A percentile compares a stretch with the other conserved stretches of the same genome.
These are phyloP conservation scores for Hemileccinum impolitum DNA, from an alignment of 768 basidiomycete species.

Conservation along the genomic window DNA sequence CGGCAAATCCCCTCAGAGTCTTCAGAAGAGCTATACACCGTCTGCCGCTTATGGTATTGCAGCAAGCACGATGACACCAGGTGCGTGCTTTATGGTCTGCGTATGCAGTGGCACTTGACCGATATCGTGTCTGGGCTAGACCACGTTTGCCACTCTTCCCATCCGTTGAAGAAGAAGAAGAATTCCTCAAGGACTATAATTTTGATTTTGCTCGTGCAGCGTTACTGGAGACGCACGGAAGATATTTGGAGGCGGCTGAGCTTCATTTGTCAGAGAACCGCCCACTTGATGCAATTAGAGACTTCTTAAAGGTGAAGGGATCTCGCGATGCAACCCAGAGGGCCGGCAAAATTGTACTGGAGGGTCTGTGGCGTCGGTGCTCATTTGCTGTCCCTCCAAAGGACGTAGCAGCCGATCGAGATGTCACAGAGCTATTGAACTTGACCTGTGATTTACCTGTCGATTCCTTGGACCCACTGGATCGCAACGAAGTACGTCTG, in stretches of 20 bases:
- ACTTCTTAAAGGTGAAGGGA: slow-evolving; percentile 37
- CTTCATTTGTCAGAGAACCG: slow-evolving; percentile 49
- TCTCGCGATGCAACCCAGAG: slow-evolving; percentile 27
- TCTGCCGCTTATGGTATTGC: slow-evolving; percentile 47
- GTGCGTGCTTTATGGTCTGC: slow-evolving; percentile 2
- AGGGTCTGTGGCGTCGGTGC: slow-evolving; percentile 43
- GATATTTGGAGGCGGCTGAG: slow-evolving; percentile 48
- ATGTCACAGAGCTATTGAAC: slow-evolving; percentile 23
- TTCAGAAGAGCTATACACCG: slow-evolving; percentile 37
- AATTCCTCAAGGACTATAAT: slow-evolving; percentile 53
- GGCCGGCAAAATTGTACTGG: slow-evolving; percentile 40
- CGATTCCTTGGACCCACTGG: slow-evolving; percentile 3
- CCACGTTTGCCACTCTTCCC: slow-evolving; percentile 47
- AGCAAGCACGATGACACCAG: slow-evolving; percentile 24
- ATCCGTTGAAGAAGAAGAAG: slow-evolving; percentile 48
- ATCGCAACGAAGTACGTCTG: slow-evolving; percentile 12
- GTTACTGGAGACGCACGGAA: slow-evolving; percentile 41
- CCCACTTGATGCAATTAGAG: slow-evolving; percentile 42
- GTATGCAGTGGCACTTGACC: neutral
- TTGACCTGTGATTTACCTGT: slow-evolving; percentile 17
- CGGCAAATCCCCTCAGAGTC: slow-evolving; percentile 31
- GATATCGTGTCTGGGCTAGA: slow-evolving; percentile 30
- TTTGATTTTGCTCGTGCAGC: slow-evolving; percentile 47
- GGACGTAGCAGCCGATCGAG: neutral
- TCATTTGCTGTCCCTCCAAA: slow-evolving; percentile 36